phyloP scores from a whole-genome alignment of 2,329 filamentous ascomycete species.

The Biscogniauxia sp. region DNA sequence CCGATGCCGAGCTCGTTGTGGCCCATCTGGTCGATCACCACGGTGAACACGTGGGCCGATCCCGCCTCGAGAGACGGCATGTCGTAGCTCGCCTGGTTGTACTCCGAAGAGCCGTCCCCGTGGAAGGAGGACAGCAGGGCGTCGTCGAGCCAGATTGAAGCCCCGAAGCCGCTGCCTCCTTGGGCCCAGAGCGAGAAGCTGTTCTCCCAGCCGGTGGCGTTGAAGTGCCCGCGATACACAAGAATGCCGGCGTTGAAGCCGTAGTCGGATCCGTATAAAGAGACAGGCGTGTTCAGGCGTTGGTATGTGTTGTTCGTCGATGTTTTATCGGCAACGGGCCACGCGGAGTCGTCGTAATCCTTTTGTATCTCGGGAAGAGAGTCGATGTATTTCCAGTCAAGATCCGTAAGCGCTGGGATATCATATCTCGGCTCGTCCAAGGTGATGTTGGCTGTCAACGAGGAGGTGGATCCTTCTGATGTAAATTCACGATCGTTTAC shows the following conservation, averaged over 20 bases:
- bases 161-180: constrained; percentile 67
- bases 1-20: constrained; percentile 61
- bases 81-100: constrained; percentile 35
- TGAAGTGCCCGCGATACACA: constrained; percentile 69
- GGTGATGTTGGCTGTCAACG: constrained; percentile 21
- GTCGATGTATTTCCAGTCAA: constrained; percentile 69
- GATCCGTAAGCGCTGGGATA: constrained; percentile 55
- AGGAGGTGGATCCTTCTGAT: constrained; percentile 37
- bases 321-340: constrained; percentile 58
- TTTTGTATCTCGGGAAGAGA: constrained; percentile 66
- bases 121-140: constrained; percentile 52
- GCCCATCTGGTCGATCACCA: constrained; percentile 72
- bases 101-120: constrained; percentile 13
- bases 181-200: constrained; percentile 58
- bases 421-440: constrained; percentile 29
- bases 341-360: constrained; percentile 66
- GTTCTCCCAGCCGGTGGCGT: constrained; percentile 58
- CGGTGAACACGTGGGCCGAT: constrained; percentile 60
- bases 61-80: constrained; percentile 52
- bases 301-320: constrained; percentile 60
- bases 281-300: constrained; percentile 57
- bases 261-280: constrained; percentile 69
- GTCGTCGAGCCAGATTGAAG: constrained; percentile 68
- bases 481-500: constrained; percentile 56
- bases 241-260: constrained; percentile 70